Evolutionary conservation across 2,329 filamentous ascomycete genomes (phyloP), one percentile per base, ranked within the genome.

Genomic region (Scopulariopsis brevicaulis): DNA sequence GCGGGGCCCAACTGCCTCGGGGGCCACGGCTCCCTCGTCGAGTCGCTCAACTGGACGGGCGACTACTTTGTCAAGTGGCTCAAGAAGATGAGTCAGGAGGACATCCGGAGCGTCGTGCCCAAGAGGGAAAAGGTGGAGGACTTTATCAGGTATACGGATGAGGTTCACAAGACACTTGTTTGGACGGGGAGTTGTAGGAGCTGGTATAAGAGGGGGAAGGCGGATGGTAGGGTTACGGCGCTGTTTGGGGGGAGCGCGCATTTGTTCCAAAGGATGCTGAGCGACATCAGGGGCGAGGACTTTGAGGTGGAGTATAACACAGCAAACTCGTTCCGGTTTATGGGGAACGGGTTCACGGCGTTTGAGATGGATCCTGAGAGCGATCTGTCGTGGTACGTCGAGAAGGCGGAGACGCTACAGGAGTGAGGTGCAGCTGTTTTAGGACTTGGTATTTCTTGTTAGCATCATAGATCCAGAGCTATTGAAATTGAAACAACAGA

Each of bases 291-390:
- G 8, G 68, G 69, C 1, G 76, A 80, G 62, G 76, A 80, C 61
- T 79, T 77, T 60, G 70, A 78, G 3, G 71, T 78, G 46, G 65
- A 64, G 53, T 78, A 78, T 61, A 66, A 69, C 52, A 71, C 67
- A 18, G 58, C 62, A n/a, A 78, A 79, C 63, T 65, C 69, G 18
- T 78, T 74, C 62, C 60, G 70, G 28, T 77, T 77, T 61, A 71
- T 79, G 73, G 77, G 76, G 0, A 78, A 77, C 64, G 76, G 77
- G 1, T 73, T 74, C 60, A 74, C 73, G 1, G 65, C 66, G 46
- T 67, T 66, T 59, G 72, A 76, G 61, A 66, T 70, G 64, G 65
- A 71, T 15, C 24, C 53, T 15, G 68, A 68, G 20, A 68, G 63
- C 28, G 67, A 67, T 59, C 56, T 63, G 62, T 64, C 63, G 25